phyloP scores from a whole-genome alignment of 2,329 filamentous ascomycete species.

The Ascocoryne sarcoides region DNA sequence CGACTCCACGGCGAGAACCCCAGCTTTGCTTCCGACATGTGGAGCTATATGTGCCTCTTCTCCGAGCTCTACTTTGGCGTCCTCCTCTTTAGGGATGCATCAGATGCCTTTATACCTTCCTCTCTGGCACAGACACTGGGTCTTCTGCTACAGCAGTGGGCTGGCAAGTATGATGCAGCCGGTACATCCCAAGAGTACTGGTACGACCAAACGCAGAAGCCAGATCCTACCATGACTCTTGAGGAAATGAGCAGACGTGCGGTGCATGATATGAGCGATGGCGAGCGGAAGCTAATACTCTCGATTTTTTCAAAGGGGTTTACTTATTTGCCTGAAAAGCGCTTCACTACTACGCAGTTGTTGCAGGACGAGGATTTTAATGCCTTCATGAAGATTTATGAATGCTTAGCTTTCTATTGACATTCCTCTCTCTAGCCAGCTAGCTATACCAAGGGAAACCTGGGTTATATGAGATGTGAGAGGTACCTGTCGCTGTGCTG shows the following conservation, averaged over 20 bases:
- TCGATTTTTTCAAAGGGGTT: conserved; percentile 8
- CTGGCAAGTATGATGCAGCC: conserved; percentile 1
- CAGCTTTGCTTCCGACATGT: conserved; percentile 13
- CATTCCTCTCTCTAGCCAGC: no score
- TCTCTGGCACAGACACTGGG: conserved; percentile 1
- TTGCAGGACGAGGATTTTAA: no score
- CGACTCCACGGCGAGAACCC: conserved; percentile 7
- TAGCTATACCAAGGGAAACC: no score
- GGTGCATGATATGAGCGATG: conserved; percentile 5
- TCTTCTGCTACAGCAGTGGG: conserved; percentile 8
- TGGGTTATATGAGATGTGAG: no score
- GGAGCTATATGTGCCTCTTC: conserved; percentile 15
- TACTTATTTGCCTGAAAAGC: no score
- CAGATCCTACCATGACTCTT: conserved; percentile 3
- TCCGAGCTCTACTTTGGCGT: conserved; percentile 10
- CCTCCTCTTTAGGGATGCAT: conserved; percentile 3
- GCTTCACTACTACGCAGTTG: no score
- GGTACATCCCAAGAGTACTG: conserved; percentile 6
- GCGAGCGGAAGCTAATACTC: conserved; percentile 6
- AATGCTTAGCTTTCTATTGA: no score
- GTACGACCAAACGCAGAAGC: conserved; percentile 8
- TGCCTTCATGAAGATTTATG: no score
- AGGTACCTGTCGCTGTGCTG: no score
- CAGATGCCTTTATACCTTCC: neutral
- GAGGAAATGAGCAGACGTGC: neutral